phyloP scores from a whole-genome alignment of 164 flowering plant species.

The Liriodendron chinense region DNA sequence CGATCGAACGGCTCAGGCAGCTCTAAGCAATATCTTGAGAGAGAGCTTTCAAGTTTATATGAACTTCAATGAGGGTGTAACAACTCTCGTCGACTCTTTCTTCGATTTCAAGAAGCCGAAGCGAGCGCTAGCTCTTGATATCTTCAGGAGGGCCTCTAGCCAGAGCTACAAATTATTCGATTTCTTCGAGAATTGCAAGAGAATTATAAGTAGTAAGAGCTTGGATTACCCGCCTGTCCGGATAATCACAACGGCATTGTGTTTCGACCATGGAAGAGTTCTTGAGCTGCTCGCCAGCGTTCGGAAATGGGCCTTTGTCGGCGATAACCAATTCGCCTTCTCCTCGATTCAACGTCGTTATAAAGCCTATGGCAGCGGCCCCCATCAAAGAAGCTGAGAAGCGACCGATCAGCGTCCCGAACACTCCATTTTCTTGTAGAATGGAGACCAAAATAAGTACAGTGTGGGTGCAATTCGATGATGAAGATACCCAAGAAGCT shows the following conservation, averaged over 20 bases:
- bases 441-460: slow-evolving; percentile 51
- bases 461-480: slow-evolving; percentile 52
- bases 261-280: slow-evolving; percentile 34
- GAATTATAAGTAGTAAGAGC: slow-evolving; percentile 32
- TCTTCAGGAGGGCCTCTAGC: slow-evolving; percentile 51
- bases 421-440: slow-evolving; percentile 24
- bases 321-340: background rate
- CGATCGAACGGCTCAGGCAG: slow-evolving; percentile 24
- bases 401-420: background rate
- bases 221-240: slow-evolving; percentile 58
- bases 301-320: background rate
- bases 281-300: slow-evolving; percentile 8
- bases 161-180: slow-evolving; percentile 51
- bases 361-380: background rate
- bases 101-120: slow-evolving; percentile 44
- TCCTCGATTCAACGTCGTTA: slow-evolving; percentile 1
- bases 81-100: slow-evolving; percentile 47
- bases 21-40: slow-evolving; percentile 41
- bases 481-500: slow-evolving; percentile 17
- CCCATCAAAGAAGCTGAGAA: background rate
- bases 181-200: slow-evolving; percentile 56
- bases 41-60: slow-evolving; percentile 68
- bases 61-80: slow-evolving; percentile 55
- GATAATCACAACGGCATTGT: slow-evolving; percentile 33
- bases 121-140: slow-evolving; percentile 45